phyloP scores from a whole-genome alignment of 768 basidiomycete genomes.

The Pulveroboletus sp. region DNA sequence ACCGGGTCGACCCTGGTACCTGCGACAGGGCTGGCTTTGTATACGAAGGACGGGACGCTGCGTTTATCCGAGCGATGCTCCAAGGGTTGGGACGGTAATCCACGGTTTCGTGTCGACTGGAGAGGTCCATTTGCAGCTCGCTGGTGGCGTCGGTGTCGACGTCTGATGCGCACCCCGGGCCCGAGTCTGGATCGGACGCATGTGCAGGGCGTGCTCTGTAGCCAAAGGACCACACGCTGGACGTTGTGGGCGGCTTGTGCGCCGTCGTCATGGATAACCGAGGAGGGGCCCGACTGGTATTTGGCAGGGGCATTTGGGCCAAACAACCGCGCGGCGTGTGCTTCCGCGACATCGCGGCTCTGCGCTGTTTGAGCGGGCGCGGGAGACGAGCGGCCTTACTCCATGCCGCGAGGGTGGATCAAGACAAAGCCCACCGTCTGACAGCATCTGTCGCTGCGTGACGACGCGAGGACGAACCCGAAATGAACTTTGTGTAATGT shows the following conservation, averaged over 20 bases:
- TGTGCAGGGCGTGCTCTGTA: slow-evolving; percentile 11
- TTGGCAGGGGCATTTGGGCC: slow-evolving; percentile 7
- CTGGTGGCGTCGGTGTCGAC: too few relatives aligned
- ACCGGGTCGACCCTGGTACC: not conserved
- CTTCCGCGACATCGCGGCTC: too few relatives aligned
- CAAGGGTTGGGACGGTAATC: slow-evolving; percentile 73
- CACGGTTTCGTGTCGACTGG: slow-evolving; percentile 55
- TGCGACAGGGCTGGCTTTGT: not conserved
- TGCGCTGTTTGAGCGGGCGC: too few relatives aligned
- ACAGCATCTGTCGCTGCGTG: too few relatives aligned
- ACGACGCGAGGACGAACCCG: too few relatives aligned
- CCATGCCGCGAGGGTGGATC: too few relatives aligned
- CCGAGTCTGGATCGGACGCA: slow-evolving; percentile 17
- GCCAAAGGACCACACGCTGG: slow-evolving; percentile 27
- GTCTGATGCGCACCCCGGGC: too few relatives aligned
- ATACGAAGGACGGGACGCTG: slow-evolving; percentile 42
- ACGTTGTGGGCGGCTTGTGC: not conserved
- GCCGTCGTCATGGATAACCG: not conserved
- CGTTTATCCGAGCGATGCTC: slow-evolving; percentile 77
- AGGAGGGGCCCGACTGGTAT: not conserved
- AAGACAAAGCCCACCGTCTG: too few relatives aligned
- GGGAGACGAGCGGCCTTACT: too few relatives aligned
- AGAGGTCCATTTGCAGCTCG: slow-evolving; percentile 47
- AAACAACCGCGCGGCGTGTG: not conserved
- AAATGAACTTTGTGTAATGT: too few relatives aligned